Evolutionary conservation across 108 stramenopile genomes (phyloP).

Genomic region (Chaetoceros tenuissimus): DNA sequence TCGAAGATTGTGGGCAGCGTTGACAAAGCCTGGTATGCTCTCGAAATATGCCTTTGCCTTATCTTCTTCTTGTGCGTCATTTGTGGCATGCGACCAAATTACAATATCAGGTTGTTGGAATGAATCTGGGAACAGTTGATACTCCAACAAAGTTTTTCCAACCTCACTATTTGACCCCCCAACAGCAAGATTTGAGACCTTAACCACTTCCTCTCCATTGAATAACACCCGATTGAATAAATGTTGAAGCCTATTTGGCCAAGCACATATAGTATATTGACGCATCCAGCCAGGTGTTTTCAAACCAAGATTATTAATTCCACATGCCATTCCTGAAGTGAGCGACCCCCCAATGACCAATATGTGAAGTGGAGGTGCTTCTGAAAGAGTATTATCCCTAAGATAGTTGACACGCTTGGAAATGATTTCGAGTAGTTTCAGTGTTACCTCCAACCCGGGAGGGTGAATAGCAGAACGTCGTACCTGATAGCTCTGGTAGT

Average conservation of each 20-base stretch:
- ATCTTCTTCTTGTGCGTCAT: conserved; percentile 1
- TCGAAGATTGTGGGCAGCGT: conserved; percentile 9
- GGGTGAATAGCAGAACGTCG: no score
- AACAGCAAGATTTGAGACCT: neutral
- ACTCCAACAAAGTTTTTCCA: neutral
- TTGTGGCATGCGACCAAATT: conserved; percentile 2
- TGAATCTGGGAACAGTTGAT: neutral
- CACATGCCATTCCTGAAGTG: conserved; percentile 2
- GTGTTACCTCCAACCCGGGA: no score
- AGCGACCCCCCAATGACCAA: neutral
- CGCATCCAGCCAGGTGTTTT: neutral
- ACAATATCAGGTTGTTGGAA: neutral
- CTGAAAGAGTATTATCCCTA: no score
- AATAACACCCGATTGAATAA: conserved; percentile 3
- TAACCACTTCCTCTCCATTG: neutral
- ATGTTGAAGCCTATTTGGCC: neutral
- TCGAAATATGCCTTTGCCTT: conserved; percentile 1
- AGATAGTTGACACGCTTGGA: no score
- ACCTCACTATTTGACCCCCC: neutral
- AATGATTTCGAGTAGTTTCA: no score
- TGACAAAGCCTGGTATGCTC: conserved; percentile 7
- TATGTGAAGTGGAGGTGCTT: no score
- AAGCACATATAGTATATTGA: no score
- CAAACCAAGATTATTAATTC: neutral
- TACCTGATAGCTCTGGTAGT: no score